Evolutionary conservation across 768 basidiomycete genomes (phyloP).

Genomic region (Lactarius sanguifluus): DNA sequence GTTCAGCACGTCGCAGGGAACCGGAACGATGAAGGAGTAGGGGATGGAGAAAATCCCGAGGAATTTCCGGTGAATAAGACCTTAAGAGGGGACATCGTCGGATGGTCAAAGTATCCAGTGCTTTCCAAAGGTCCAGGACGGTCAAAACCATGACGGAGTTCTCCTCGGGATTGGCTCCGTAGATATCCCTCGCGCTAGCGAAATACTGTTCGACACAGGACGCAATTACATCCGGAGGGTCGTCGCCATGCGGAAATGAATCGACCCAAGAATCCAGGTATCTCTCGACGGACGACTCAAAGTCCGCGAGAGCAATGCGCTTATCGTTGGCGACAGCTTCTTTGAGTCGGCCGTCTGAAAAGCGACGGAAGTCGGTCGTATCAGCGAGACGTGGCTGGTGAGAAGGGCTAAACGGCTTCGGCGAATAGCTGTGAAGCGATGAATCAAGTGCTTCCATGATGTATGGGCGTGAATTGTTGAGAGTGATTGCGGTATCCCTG

Average conservation of each 20-base stretch:
- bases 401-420: not conserved
- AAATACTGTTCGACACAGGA: constrained; percentile 11
- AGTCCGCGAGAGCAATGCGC: not conserved
- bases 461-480: too few relatives aligned
- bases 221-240: not conserved
- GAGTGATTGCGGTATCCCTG: too few relatives aligned
- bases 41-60: not conserved
- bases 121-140: constrained; percentile 48
- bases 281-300: not conserved
- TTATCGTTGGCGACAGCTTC: not conserved
- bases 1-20: not conserved
- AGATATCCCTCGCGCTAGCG: not conserved
- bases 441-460: too few relatives aligned
- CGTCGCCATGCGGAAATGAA: not conserved
- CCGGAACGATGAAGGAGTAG: not conserved
- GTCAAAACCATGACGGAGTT: constrained; percentile 28
- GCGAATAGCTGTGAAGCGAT: too few relatives aligned
- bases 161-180: not conserved
- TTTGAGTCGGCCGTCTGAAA: not conserved
- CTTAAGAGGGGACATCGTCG: not conserved
- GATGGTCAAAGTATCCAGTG: constrained; percentile 7
- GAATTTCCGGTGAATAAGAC: not conserved
- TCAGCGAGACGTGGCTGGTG: not conserved
- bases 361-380: not conserved
- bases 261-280: not conserved